phyloP scores from a whole-genome alignment of 345 rosid species.

The Brassica napus region Da-Ae NC_063451.1:46960501-46961000 shows the following conservation, averaged over 20 bases:
- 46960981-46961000: conserved; percentile 6
- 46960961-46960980: neutral
- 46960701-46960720: conserved; percentile 23
- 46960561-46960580: neutral
- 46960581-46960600: neutral
- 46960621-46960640: neutral
- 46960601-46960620: neutral
- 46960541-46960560: conserved; percentile 25
- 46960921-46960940: neutral
- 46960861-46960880: neutral
- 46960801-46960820: neutral
- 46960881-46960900: neutral
- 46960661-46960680: conserved; percentile 26
- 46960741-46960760: conserved; percentile 30
- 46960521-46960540: neutral
- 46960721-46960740: conserved; percentile 22
- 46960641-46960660: conserved; percentile 9
- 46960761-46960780: conserved; percentile 26
- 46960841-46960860: neutral
- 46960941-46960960: conserved; percentile 7
- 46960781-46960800: conserved; percentile 9
- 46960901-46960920: conserved; percentile 5
- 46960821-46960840: conserved; percentile 14
- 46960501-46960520: conserved; percentile 29
- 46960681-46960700: conserved; percentile 8